These are phyloP conservation scores for Acanthamoeba castellanii DNA, from an alignment of 208 protist genomes.

Conservation along the genomic window DNA sequence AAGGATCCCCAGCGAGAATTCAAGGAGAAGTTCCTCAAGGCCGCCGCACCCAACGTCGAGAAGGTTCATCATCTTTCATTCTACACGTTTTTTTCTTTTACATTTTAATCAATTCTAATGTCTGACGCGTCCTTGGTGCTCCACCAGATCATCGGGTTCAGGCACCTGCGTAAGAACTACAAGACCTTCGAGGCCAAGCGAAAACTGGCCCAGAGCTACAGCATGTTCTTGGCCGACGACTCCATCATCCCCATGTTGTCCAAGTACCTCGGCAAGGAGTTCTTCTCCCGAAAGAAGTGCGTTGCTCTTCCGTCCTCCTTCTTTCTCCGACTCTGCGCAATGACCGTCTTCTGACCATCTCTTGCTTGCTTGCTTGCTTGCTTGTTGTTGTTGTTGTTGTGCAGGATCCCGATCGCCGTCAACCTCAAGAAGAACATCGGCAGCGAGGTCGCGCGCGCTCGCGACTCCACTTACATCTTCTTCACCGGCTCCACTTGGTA, in stretches of 20 bases:
- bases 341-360: no score
- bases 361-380: neutral
- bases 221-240: constrained; percentile 88
- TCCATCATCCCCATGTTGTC: constrained; percentile 85
- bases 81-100: neutral
- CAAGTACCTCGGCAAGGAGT: constrained; percentile 80
- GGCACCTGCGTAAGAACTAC: constrained; percentile 85
- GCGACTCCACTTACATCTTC: constrained; percentile 61
- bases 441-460: neutral
- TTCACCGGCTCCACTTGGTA: constrained; percentile 68
- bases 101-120: neutral
- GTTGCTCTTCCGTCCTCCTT: neutral
- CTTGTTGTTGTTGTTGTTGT: neutral
- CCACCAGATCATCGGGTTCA: constrained; percentile 87
- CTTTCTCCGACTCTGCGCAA: neutral
- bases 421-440: constrained; percentile 70
- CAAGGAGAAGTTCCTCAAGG: constrained; percentile 30
- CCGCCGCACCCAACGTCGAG: neutral
- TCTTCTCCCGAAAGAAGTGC: constrained; percentile 84
- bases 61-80: neutral
- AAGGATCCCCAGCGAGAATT: neutral
- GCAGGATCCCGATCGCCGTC: constrained; percentile 66
- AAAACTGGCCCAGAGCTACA: constrained; percentile 83
- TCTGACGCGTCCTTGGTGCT: no score
- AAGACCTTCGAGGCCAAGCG: constrained; percentile 87